A percentile compares a stretch with the other conserved stretches of the same genome.
These are phyloP conservation scores for Trichoderma asperelloides DNA, from an alignment of 495 filamentous ascomycete genomes.

Conservation along the genomic window DNA sequence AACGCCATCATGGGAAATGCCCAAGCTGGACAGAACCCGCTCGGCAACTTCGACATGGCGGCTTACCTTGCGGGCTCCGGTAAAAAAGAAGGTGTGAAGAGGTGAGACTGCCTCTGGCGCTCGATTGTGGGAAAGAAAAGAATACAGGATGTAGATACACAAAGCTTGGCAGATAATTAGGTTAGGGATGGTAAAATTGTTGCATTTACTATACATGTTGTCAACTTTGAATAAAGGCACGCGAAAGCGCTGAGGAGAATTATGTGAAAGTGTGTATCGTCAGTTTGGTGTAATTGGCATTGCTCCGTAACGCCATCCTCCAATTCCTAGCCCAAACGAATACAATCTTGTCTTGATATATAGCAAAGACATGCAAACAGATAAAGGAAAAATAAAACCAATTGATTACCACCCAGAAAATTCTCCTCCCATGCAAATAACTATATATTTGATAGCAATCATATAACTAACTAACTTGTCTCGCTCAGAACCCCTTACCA, in stretches of 20 bases:
- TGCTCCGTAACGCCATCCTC: not conserved
- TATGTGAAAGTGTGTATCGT: not conserved
- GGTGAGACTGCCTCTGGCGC: conserved; percentile 8
- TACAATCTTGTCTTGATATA: not conserved
- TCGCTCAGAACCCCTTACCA: not conserved
- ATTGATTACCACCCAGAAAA: not conserved
- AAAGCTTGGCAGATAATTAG: not conserved
- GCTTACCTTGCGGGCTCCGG: conserved; percentile 61
- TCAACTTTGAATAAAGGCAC: not conserved
- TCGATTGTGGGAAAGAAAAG: too few species aligned
- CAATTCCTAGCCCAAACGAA: not conserved
- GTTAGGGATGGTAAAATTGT: not conserved
- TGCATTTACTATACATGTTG: not conserved
- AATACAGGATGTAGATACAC: conserved; percentile 11
- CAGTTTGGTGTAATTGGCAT: conserved; percentile 1
- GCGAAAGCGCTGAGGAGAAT: not conserved
- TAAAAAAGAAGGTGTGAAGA: conserved; percentile 18
- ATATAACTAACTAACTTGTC: not conserved
- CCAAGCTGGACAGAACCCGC: conserved; percentile 30
- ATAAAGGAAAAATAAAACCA: not conserved
- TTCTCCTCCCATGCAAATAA: not conserved
- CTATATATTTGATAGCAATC: not conserved
- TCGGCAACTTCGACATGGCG: conserved; percentile 78
- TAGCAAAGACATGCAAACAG: not conserved
- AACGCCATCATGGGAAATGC: conserved; percentile 37